Conservation (phyloP, 176 grass and related monocot genomes). For the Areca catechu region DNA sequence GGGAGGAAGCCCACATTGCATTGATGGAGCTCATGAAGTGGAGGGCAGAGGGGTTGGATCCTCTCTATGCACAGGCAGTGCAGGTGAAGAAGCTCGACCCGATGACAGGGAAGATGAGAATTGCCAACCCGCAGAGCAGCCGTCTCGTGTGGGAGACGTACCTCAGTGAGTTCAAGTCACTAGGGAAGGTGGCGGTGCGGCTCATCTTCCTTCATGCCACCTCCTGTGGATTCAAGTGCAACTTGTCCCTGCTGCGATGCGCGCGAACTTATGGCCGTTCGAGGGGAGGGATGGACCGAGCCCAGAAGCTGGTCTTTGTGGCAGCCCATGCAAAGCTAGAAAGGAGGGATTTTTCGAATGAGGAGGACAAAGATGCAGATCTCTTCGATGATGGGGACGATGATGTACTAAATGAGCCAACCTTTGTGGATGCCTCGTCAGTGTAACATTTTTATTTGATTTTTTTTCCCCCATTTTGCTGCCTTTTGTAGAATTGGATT, state of each 20-base stretch:
- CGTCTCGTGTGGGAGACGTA: constrained; percentile 85
- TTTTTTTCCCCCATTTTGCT: constrained; percentile 6
- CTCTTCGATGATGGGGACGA: constrained; percentile 51
- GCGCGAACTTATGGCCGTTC: constrained; percentile 19
- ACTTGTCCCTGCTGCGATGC: constrained; percentile 42
- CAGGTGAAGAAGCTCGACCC: constrained; percentile 19
- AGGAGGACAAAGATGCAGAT: constrained; percentile 63
- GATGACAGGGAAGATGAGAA: constrained; percentile 69
- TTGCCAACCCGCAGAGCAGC: constrained; percentile 87
- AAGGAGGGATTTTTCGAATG: constrained; percentile 48
- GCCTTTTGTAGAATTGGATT: constrained; percentile 39
- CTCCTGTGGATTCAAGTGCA: constrained; percentile 39
- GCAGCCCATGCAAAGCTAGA: constrained; percentile 60
- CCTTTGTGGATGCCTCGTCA: constrained; percentile 31
- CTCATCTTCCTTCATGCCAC: constrained; percentile 91
- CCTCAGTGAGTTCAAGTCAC: constrained; percentile 70
- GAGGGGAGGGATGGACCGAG: constrained; percentile 22
- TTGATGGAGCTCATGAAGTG: constrained; percentile 4
- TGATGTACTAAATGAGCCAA: constrained; percentile 9
- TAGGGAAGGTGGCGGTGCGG: constrained; percentile 66
- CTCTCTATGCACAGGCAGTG: not conserved
- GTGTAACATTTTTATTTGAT: constrained; percentile 38
- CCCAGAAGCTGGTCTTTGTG: constrained; percentile 52
- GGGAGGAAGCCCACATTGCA: not conserved
- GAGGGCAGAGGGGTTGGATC: constrained; percentile 1